These are phyloP conservation scores for Cymbopogon citratus DNA, from an alignment of 176 grass and related monocot genomes.

Conservation along the genomic window DNA sequence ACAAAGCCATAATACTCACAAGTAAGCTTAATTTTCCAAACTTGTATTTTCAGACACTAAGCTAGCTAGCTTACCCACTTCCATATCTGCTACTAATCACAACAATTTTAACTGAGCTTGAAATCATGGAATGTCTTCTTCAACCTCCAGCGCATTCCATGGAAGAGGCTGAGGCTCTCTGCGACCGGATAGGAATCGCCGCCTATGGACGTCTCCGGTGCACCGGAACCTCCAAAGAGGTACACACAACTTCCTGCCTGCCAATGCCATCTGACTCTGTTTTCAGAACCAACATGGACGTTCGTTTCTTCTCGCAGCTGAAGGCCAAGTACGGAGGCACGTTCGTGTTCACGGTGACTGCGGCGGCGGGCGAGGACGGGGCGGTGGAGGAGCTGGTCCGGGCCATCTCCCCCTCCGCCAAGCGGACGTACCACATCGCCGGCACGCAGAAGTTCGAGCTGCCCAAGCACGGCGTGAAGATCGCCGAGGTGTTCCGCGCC, in stretches of 20 bases:
- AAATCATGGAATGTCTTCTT: background rate
- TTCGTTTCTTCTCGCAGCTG: constrained; percentile 31
- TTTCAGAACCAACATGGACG: too few species aligned
- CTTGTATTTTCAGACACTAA: background rate
- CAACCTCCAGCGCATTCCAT: constrained; percentile 59
- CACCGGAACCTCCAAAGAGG: constrained; percentile 59
- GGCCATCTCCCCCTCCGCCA: constrained; percentile 23
- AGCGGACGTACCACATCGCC: constrained; percentile 22
- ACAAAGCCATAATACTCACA: constrained; percentile 68
- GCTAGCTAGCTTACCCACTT: background rate
- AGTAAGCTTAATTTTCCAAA: constrained; percentile 25
- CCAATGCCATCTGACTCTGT: too few species aligned
- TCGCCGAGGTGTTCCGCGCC: constrained; percentile 29
- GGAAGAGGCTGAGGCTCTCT: constrained; percentile 66
- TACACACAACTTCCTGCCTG: too few species aligned
- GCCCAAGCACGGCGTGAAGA: constrained; percentile 38
- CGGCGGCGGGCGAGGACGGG: constrained; percentile 8
- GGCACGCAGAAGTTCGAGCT: constrained; percentile 57
- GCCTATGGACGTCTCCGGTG: constrained; percentile 47
- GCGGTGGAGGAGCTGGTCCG: constrained; percentile 18
- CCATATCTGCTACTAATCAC: background rate
- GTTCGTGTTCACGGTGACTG: constrained; percentile 36
- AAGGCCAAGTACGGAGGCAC: constrained; percentile 46
- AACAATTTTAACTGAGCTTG: background rate
- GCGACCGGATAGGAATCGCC: constrained; percentile 53